phyloP scores from a whole-genome alignment of 2,329 filamentous ascomycete genomes.

The Rhynchosporium agropyri region DNA sequence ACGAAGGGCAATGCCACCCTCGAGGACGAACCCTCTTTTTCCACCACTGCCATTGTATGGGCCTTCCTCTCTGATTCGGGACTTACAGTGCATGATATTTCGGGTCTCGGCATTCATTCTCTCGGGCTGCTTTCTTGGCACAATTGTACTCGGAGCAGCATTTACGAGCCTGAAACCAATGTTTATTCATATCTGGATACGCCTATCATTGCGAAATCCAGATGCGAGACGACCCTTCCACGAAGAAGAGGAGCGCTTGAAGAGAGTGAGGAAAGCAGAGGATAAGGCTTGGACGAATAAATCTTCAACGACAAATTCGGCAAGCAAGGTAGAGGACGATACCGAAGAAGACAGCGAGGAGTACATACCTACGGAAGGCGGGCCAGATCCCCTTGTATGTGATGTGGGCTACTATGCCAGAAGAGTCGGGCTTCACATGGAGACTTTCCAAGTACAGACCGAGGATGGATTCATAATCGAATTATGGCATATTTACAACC shows the following conservation, averaged over 20 bases:
- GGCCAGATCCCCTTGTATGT: slow-evolving; percentile 74
- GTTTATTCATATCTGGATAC: slow-evolving; percentile 52
- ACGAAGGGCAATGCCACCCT: slow-evolving; percentile 58
- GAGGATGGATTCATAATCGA: slow-evolving; percentile 92
- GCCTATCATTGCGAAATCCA: slow-evolving; percentile 62
- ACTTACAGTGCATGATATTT: slow-evolving; percentile 67
- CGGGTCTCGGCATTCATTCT: slow-evolving; percentile 71
- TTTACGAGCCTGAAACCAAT: slow-evolving; percentile 65
- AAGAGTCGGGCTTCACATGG: slow-evolving; percentile 83
- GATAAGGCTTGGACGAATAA: slow-evolving; percentile 63
- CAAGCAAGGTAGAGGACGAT: slow-evolving; percentile 39
- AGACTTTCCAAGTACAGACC: slow-evolving; percentile 82
- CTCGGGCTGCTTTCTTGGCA: slow-evolving; percentile 74
- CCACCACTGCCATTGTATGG: slow-evolving; percentile 83
- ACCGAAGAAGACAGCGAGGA: slow-evolving; percentile 48
- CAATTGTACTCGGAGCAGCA: slow-evolving; percentile 74
- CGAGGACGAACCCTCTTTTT: slow-evolving; percentile 78
- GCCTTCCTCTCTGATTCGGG: slow-evolving; percentile 66
- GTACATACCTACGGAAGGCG: slow-evolving; percentile 76
- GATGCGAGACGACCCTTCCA: slow-evolving; percentile 67
- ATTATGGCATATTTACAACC: slow-evolving; percentile 88
- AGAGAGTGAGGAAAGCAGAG: slow-evolving; percentile 57
- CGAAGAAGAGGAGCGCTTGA: slow-evolving; percentile 68
- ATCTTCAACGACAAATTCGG: slow-evolving; percentile 44
- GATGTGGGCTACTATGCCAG: slow-evolving; percentile 86